Evolutionary conservation across 148 eudicot genomes (phyloP).

Genomic region (Beta vulgaris): DNA sequence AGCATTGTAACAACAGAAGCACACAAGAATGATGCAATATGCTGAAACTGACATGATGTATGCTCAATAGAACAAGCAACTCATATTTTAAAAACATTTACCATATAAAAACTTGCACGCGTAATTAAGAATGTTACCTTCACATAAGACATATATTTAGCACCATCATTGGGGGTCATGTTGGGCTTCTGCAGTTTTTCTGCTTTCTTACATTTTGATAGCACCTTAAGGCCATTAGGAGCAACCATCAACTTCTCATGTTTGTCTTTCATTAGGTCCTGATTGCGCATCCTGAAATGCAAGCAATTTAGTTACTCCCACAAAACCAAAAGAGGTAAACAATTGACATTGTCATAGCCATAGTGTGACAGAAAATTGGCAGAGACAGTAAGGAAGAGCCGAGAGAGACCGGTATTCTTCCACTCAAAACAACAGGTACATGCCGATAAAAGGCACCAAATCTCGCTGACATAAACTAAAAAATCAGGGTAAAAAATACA

Average conservation of each 20-base stretch:
- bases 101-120: not conserved
- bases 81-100: not conserved
- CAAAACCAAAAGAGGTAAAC: not conserved
- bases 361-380: not conserved
- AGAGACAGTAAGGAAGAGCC: not conserved
- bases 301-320: conserved; percentile 9
- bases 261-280: conserved; percentile 38
- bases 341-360: not conserved
- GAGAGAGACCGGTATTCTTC: not conserved
- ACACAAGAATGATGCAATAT: not conserved
- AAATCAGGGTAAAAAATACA: not conserved
- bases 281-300: conserved; percentile 41
- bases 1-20: not conserved
- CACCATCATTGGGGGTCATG: conserved; percentile 62
- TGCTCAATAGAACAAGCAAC: not conserved
- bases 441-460: not conserved
- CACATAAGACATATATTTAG: conserved; percentile 93
- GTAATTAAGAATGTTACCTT: conserved; percentile 46
- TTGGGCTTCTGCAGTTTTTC: conserved; percentile 55
- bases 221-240: conserved; percentile 47
- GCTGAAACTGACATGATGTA: not conserved
- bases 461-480: not conserved
- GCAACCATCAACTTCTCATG: conserved; percentile 30
- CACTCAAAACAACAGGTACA: not conserved
- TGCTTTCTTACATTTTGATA: conserved; percentile 45